Percentiles rank a stretch among this genome's conserved stretches.
Conservation (phyloP, 2,329 filamentous ascomycete species). For the Ilyonectria robusta region DNA sequence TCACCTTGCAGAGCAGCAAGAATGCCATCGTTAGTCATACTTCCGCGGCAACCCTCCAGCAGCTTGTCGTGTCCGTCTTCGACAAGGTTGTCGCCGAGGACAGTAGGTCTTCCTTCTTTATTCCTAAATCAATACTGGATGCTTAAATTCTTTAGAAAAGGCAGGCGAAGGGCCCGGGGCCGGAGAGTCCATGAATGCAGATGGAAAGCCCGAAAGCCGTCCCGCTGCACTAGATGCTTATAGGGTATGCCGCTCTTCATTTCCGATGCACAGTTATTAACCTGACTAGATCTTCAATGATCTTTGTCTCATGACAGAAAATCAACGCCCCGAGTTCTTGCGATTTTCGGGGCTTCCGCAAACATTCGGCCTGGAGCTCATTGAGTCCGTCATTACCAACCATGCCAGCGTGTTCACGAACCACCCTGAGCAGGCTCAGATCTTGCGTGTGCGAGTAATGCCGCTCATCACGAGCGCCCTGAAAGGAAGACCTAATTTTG, state of each 20-base stretch:
- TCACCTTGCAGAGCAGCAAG: constrained; percentile 90
- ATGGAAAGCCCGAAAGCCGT: constrained; percentile 76
- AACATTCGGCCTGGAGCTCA: constrained; percentile 89
- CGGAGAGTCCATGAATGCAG: constrained; percentile 77
- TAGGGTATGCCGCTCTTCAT: constrained; percentile 62
- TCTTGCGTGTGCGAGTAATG: constrained; percentile 84
- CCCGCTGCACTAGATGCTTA: constrained; percentile 89
- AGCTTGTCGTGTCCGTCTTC: constrained; percentile 92
- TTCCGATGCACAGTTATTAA: constrained; percentile 24
- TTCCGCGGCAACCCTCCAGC: constrained; percentile 94
- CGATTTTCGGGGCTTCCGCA: constrained; percentile 83
- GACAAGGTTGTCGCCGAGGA: constrained; percentile 91
- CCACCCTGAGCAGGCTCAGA: constrained; percentile 85
- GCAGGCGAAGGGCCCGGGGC: constrained; percentile 68
- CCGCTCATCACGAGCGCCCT: constrained; percentile 85
- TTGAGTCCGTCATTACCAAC: constrained; percentile 90
- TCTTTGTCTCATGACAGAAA: constrained; percentile 88
- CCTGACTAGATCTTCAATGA: constrained; percentile 83
- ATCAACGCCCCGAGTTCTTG: constrained; percentile 86
- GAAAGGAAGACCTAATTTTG: constrained; percentile 83
- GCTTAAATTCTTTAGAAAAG: constrained; percentile 54
- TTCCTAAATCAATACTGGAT: neutral
- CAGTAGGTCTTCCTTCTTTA: constrained; percentile 63
- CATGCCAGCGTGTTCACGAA: constrained; percentile 84
- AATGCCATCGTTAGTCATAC: constrained; percentile 96